Conservation (phyloP, 176 grass and related monocot species). For the Triticum timopheevii region DNA sequence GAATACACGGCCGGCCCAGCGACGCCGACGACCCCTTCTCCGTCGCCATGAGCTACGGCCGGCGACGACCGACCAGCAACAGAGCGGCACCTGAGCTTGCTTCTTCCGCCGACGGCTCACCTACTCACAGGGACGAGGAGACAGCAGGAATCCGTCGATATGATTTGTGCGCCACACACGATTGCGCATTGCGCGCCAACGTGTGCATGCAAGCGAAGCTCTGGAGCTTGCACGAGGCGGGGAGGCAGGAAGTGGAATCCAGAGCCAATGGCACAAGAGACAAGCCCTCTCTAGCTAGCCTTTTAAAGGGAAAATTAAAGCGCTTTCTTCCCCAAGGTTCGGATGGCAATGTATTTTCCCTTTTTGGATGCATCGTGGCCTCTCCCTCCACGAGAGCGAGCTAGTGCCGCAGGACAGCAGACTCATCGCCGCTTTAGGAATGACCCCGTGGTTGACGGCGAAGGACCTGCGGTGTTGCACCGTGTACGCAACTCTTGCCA, state of each 20-base stretch:
- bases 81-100: background rate
- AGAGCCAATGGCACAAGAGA: constrained; percentile 8
- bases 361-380: constrained; percentile 3
- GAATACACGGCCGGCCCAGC: constrained; percentile 66
- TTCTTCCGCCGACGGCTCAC: background rate
- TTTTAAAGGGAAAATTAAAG: background rate
- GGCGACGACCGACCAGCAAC: background rate
- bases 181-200: constrained; percentile 22
- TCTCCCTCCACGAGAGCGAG: constrained; percentile 32
- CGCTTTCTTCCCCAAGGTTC: background rate
- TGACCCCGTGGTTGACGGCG: no score
- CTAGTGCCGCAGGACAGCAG: no score
- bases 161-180: background rate
- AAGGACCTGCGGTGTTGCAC: no score
- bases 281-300: background rate
- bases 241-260: constrained; percentile 40
- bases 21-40: constrained; percentile 26
- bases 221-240: background rate
- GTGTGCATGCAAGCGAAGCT: background rate
- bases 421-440: no score
- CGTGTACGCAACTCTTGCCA: no score
- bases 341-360: background rate
- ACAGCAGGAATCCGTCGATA: background rate
- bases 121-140: background rate
- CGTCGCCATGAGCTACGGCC: background rate